Conservation (phyloP, 2,329 filamentous ascomycete species). For the Rhynchosporium agropyri region DNA sequence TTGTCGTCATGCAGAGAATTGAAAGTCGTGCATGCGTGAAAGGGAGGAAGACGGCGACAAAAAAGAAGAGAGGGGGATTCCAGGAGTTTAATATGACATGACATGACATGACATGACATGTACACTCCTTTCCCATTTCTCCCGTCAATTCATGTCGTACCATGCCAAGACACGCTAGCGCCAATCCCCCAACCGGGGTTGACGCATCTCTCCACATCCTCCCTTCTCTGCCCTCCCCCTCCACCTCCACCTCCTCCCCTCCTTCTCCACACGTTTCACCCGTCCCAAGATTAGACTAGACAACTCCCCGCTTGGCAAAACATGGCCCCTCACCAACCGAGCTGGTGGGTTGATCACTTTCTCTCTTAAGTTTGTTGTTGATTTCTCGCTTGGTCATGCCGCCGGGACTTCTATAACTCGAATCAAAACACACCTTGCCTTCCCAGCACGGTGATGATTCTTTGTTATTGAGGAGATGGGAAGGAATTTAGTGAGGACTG, state of each 20-base stretch:
- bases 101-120: no score
- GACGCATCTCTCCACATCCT: constrained; percentile 5
- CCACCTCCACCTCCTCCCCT: background rate
- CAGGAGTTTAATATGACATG: background rate
- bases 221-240: background rate
- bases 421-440: background rate
- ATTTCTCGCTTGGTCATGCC: no score
- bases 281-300: background rate
- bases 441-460: no score
- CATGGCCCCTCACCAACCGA: no score
- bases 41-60: background rate
- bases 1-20: no score
- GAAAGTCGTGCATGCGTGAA: background rate
- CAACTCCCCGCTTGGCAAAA: background rate
- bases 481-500: background rate
- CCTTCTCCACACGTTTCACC: constrained; percentile 3
- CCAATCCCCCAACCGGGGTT: constrained; percentile 10
- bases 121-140: background rate
- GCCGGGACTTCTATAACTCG: no score
- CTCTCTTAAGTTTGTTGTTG: no score
- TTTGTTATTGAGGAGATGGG: no score
- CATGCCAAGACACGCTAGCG: constrained; percentile 10
- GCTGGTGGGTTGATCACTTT: no score
- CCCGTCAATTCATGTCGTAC: background rate
- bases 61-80: background rate